Evolutionary conservation across 163 green algal genomes (phyloP), one percentile per base, ranked within the genome.

Genomic region (Picocystis sp.): DNA sequence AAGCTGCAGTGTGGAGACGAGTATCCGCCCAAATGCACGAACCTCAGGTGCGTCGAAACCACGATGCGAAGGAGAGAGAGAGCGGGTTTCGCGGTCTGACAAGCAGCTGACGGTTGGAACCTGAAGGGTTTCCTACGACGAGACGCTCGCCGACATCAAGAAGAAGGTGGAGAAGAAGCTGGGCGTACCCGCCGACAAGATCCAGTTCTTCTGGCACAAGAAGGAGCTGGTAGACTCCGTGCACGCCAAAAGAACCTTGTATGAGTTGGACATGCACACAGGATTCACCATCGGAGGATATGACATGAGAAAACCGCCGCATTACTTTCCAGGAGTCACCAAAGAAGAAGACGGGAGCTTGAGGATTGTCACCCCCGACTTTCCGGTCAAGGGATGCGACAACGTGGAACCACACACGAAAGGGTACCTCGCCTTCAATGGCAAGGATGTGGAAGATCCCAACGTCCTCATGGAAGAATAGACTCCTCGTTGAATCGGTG

Each of bases 161-260:
- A 53, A 53, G 47, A 34, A 34, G 12, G n/a, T 53, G 14, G 15
- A 53, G 47, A 33, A 34, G 24, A 53, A 53, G 13, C 47, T 53
- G 47, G 47, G 47, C 47, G 47, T 53, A 17, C 47, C 47, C 3
- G 15, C 35, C 2, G 47, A 21, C 2, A 53, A 22, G 24, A 33
- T 44, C 24, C 47, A 53, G 47, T 34, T 53, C 14, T 53, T 53
- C 47, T 34, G 47, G 24, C 47, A 53, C 47, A 53, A 53, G 24
- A 53, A 33, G 3, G 47, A 53, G 13, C 47, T 53, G 15, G 24
- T 53, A 12, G 15, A 23, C 12, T 33, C 34, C 15, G 47, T 44
- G 15, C 15, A 53, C 47, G 35, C 34, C 3, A 2, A 53, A 13
- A 38, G 8, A 8, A 53, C 47, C 12, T 34, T 53, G 47, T 34